Base-by-base conservation (phyloP, 1,139 yeast species). In the Tardiomyces blankii region DNA sequence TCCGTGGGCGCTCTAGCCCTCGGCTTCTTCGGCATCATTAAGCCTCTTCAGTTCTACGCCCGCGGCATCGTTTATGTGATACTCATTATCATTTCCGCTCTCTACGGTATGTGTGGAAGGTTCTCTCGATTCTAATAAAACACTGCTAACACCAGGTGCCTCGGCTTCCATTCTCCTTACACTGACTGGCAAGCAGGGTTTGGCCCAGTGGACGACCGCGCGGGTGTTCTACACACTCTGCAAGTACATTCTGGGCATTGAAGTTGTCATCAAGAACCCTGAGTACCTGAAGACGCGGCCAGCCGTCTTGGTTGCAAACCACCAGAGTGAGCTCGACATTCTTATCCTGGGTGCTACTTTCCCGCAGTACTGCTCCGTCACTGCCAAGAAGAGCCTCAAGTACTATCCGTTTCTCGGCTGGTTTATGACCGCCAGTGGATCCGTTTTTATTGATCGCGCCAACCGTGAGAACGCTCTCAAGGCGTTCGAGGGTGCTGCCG, bases 381-480 rank as follows among this genome's bases (percentile, higher is more conserved):
- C 98, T 1, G 93, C 96, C 38, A 91, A 91, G 66, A 80, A 78
- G 61, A 82, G 86, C 5, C 73, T 91, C 58, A 80, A 84, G 58
- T 87, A 77, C 60, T 72, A 86, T 42, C 99, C 99, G n/a, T 76
- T 93, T 58, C 72, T 91, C 55, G 99, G 99, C 9, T 89, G 96
- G 97, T 91, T 88, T 67, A 82, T 91, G 98, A 61, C 78, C 23
- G 74, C 88, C 18, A 81, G 94, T 51, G 96, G 96, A 12, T 82
- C 97, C 1, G 82, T 89, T 58, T 91, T 91, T 66, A 72, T 91
- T 50, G 95, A 91, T 62, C 78, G 99, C 60, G 69, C 78, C n/a
- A 81, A 80, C 62, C 78, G 87, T 48, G 77, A 75, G 48, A 78
- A 82, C 59, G 89, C 97, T 16, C 76, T 86, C 51, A 71, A 69